Percentiles rank a stretch among this genome's conserved stretches.
Conservation (phyloP, 176 grass and related monocot species). For the Bonia amplexicaulis region DNA sequence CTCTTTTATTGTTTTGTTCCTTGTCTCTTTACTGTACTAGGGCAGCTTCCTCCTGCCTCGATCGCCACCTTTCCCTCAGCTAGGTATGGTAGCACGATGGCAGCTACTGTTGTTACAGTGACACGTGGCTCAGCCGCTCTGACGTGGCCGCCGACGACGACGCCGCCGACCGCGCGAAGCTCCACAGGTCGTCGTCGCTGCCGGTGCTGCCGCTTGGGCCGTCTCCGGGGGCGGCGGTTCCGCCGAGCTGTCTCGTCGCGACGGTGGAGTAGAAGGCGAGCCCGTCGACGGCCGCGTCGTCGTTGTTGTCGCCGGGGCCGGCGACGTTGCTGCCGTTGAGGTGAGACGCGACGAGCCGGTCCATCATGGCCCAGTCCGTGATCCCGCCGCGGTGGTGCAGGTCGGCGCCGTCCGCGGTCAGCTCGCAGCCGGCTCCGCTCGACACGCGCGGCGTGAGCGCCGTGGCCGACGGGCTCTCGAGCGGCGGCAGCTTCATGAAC, state of each 20-base stretch:
- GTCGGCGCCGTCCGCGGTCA: not conserved
- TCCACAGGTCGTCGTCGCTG: conserved; percentile 84
- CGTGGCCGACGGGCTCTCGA: conserved; percentile 60
- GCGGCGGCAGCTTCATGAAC: conserved; percentile 90
- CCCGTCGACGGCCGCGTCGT: not conserved
- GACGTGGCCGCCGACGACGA: conserved; percentile 30
- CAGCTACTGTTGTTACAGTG: conserved; percentile 18
- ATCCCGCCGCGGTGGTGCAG: conserved; percentile 7
- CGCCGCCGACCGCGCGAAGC: conserved; percentile 45
- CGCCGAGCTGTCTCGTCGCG: conserved; percentile 26
- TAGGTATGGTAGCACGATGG: not conserved
- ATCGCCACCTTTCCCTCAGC: not conserved
- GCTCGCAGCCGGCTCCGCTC: not conserved
- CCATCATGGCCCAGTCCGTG: conserved; percentile 85
- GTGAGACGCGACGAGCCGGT: conserved; percentile 86
- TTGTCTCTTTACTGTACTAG: conserved; percentile 42
- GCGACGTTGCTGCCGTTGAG: conserved; percentile 44
- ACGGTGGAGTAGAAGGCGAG: conserved; percentile 51
- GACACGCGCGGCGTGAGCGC: not conserved
- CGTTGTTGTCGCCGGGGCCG: not conserved
- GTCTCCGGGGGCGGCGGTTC: not conserved
- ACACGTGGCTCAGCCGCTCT: conserved; percentile 41
- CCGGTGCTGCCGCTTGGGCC: not conserved
- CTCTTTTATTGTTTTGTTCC: not conserved
- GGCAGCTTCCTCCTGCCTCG: not conserved